These are phyloP conservation scores for Nepenthes alata DNA, from an alignment of 179 eudicot genomes.

Conservation along the genomic window DNA sequence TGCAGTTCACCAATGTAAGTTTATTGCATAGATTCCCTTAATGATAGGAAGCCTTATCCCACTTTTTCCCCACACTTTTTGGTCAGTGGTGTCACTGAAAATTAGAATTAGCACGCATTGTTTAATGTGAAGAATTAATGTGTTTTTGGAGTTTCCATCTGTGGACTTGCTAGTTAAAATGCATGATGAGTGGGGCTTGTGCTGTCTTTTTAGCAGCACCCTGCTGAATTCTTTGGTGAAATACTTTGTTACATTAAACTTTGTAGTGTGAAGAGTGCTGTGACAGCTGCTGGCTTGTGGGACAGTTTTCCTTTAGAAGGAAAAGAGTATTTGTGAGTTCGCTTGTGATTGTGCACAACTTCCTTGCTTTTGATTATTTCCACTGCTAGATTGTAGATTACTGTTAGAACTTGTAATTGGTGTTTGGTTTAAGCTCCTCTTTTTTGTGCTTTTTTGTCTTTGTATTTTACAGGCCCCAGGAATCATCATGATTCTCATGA, in stretches of 20 bases:
- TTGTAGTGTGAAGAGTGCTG: neutral
- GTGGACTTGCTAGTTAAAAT: neutral
- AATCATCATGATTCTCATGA: conserved; percentile 43
- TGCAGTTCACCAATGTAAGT: too few relatives aligned
- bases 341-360: too few relatives aligned
- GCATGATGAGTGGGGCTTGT: neutral
- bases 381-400: neutral
- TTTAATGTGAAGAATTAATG: too few relatives aligned
- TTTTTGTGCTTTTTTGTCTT: neutral
- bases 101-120: too few relatives aligned
- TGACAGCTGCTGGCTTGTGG: neutral
- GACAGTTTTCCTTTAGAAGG: neutral
- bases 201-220: neutral
- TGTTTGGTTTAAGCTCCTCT: neutral
- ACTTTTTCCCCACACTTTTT: too few relatives aligned
- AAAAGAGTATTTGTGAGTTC: too few relatives aligned
- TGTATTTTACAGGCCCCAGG: conserved; percentile 50
- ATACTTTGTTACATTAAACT: neutral
- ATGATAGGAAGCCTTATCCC: too few relatives aligned
- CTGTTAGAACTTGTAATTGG: neutral
- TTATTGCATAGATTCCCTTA: too few relatives aligned
- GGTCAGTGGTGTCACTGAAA: too few relatives aligned
- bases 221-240: neutral
- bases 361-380: too few relatives aligned
- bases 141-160: too few relatives aligned